phyloP scores from a whole-genome alignment of 371 early-diverging fungal species.

The Mortierella sp. region DNA sequence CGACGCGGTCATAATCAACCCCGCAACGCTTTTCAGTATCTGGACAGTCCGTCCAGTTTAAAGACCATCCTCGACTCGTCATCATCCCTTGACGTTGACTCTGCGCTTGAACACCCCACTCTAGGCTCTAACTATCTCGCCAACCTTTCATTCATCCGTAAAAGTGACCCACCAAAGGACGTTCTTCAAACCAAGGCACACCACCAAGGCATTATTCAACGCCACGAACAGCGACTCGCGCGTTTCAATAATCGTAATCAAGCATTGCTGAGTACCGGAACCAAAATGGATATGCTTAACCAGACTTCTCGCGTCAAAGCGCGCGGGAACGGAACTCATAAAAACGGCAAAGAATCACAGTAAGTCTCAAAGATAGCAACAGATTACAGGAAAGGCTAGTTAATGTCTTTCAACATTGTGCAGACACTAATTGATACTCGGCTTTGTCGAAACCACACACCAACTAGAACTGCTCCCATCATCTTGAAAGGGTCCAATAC shows the following conservation, averaged over 20 bases:
- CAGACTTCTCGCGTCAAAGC: slow-evolving; percentile 29
- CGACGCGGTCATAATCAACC: slow-evolving; percentile 25
- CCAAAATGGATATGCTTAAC: slow-evolving; percentile 26
- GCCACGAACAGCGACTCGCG: slow-evolving; percentile 55
- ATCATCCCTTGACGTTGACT: slow-evolving; percentile 66
- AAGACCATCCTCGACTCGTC: slow-evolving; percentile 62
- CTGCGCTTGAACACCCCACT: slow-evolving; percentile 67
- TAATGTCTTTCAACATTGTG: background rate
- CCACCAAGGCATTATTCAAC: slow-evolving; percentile 59
- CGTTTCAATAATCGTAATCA: slow-evolving; percentile 28
- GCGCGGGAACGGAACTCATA: slow-evolving; percentile 60
- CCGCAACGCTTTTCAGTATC: slow-evolving; percentile 23
- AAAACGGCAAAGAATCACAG: slow-evolving; percentile 34
- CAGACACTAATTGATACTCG: background rate
- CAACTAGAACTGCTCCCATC: slow-evolving; percentile 33
- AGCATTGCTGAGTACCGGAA: slow-evolving; percentile 12
- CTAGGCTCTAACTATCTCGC: slow-evolving; percentile 66
- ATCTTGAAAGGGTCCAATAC: slow-evolving; percentile 51
- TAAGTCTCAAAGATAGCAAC: slow-evolving; percentile 6
- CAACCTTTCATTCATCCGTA: slow-evolving; percentile 64
- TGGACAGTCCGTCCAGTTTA: slow-evolving; percentile 58
- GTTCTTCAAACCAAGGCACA: slow-evolving; percentile 52
- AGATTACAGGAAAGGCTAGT: background rate
- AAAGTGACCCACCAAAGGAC: slow-evolving; percentile 10
- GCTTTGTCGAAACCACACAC: background rate